phyloP scores from a whole-genome alignment of 805 yeast species.

The Myxozyma melibiosi region DNA sequence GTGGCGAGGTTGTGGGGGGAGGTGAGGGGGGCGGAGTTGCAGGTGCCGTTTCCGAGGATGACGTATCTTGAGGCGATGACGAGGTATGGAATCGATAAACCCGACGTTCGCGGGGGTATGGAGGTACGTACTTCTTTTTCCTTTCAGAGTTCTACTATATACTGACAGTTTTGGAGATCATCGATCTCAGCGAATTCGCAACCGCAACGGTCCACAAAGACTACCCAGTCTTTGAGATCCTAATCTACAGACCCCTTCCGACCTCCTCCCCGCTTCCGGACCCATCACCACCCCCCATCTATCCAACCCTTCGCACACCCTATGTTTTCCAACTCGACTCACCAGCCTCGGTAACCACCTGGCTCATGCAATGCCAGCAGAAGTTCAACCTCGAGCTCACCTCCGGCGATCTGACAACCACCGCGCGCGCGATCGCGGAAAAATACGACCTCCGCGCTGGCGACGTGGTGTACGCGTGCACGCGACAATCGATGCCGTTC shows the following conservation, averaged over 20 bases:
- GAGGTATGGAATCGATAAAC: constrained; percentile 88
- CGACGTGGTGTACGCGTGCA: constrained; percentile 76
- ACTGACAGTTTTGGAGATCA: constrained; percentile 49
- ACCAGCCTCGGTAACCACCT: constrained; percentile 38
- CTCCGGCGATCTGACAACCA: neutral
- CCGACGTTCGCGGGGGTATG: constrained; percentile 64
- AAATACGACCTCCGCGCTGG: constrained; percentile 53
- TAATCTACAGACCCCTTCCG: constrained; percentile 52
- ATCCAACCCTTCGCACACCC: constrained; percentile 21
- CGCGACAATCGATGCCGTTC: constrained; percentile 67
- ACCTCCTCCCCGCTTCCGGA: neutral
- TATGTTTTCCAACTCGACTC: neutral
- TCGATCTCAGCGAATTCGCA: constrained; percentile 51
- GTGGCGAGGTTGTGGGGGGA: constrained; percentile 59
- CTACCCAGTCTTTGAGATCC: constrained; percentile 74
- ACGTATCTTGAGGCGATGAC: constrained; percentile 70
- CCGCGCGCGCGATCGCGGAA: neutral
- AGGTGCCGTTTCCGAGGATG: constrained; percentile 48
- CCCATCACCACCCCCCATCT: constrained; percentile 35
- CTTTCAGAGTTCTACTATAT: too few species aligned
- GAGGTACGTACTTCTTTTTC: constrained; percentile 4
- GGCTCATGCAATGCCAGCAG: constrained; percentile 7
- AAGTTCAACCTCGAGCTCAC: constrained; percentile 8
- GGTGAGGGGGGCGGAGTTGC: constrained; percentile 41
- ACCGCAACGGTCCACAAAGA: constrained; percentile 44